phyloP scores from a whole-genome alignment of 2,329 filamentous ascomycete genomes.

The Pestalotiopsis sp. region DNA sequence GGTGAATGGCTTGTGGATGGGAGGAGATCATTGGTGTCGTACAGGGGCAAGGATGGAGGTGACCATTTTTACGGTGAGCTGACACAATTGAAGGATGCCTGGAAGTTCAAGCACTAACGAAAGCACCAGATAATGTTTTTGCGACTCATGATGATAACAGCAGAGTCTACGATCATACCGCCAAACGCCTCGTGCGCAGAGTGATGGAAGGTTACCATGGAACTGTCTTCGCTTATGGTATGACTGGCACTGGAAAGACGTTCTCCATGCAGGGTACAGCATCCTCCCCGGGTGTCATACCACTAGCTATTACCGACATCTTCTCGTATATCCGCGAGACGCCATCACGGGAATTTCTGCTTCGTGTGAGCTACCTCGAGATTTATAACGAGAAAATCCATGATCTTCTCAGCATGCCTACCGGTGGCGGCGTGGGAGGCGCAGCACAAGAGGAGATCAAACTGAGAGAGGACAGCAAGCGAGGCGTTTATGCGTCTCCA shows the following conservation, averaged over 20 bases:
- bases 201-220: slow-evolving; percentile 99
- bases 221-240: slow-evolving; percentile 97
- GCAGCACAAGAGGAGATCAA: slow-evolving; percentile 89
- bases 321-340: slow-evolving; percentile 99
- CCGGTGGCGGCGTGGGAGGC: slow-evolving; percentile 56
- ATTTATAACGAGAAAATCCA: slow-evolving; percentile 99
- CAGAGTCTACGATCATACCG: slow-evolving; percentile 90
- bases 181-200: slow-evolving; percentile 89
- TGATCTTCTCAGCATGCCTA: slow-evolving; percentile 81
- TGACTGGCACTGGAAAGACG: slow-evolving; percentile 98
- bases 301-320: slow-evolving; percentile 95
- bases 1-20: slow-evolving; percentile 93
- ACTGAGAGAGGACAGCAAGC: slow-evolving; percentile 91
- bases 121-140: slow-evolving; percentile 85
- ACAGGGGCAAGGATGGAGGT: slow-evolving; percentile 85
- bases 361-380: slow-evolving; percentile 96
- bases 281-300: slow-evolving; percentile 93
- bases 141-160: slow-evolving; percentile 91
- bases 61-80: slow-evolving; percentile 87
- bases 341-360: slow-evolving; percentile 87
- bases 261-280: slow-evolving; percentile 99
- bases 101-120: slow-evolving; percentile 17
- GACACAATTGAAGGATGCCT: background rate
- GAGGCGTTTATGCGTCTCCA: slow-evolving; percentile 94
- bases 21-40: slow-evolving; percentile 78